These are phyloP conservation scores for Backusella luteola DNA, from an alignment of 192 early-diverging fungal species.

Conservation along the genomic window DNA sequence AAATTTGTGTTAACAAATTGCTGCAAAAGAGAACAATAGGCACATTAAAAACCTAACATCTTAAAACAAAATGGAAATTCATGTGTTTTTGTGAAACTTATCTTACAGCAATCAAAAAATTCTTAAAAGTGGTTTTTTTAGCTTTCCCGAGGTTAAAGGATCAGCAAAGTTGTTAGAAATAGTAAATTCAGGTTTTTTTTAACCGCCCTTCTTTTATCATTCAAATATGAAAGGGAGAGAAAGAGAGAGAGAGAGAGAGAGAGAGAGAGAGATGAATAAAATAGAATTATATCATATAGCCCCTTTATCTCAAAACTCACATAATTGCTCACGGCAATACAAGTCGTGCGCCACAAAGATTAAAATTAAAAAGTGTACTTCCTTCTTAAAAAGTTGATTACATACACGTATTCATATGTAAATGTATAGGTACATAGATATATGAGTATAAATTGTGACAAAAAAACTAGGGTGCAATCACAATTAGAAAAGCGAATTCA, in stretches of 20 bases:
- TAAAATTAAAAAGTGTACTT: background rate
- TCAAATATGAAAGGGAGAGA: background rate
- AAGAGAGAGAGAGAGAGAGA: background rate
- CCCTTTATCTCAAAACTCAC: background rate
- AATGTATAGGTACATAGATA: background rate
- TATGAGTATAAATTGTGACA: background rate
- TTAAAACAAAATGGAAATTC: conserved; percentile 1
- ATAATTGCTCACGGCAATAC: background rate
- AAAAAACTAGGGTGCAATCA: background rate
- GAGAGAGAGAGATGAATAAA: background rate
- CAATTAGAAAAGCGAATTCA: background rate
- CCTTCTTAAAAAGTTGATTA: background rate
- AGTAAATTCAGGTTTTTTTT: no score
- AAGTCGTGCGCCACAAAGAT: background rate
- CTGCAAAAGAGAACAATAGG: background rate
- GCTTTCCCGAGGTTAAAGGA: background rate
- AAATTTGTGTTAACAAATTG: conserved; percentile 1
- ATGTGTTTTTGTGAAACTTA: background rate
- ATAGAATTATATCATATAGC: background rate
- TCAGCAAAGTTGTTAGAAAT: background rate
- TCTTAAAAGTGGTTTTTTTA: background rate
- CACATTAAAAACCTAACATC: background rate
- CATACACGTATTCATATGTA: background rate
- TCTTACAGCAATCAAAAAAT: background rate
- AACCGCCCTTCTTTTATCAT: background rate